Conservation (phyloP, 345 rosid species). For the Pelargonium nanum region DNA sequence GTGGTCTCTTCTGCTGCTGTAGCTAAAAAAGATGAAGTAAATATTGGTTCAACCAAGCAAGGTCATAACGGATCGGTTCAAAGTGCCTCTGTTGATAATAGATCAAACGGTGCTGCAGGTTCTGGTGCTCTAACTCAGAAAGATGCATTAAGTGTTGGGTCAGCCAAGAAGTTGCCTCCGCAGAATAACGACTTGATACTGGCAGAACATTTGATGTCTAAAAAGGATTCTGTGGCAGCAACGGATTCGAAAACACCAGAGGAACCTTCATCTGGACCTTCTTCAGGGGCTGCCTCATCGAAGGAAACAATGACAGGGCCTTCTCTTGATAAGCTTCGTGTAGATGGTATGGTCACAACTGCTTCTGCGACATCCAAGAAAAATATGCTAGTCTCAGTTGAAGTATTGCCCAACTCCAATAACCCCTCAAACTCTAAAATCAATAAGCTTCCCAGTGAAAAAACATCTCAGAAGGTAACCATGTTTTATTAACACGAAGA, state of each 20-base stretch:
- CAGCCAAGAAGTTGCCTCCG: not conserved
- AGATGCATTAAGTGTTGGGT: not conserved
- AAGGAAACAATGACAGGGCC: not conserved
- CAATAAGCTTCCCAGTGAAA: not conserved
- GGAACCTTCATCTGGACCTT: not conserved
- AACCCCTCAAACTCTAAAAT: too few species aligned
- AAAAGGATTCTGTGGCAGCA: not conserved
- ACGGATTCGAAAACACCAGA: not conserved
- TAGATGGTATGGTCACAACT: not conserved
- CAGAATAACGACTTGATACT: too few species aligned
- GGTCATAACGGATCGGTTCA: not conserved
- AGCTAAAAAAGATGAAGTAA: slow-evolving; percentile 18
- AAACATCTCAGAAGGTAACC: not conserved
- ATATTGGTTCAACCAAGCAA: slow-evolving; percentile 13
- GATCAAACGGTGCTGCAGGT: not conserved
- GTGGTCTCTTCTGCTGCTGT: slow-evolving; percentile 16
- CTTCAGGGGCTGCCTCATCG: not conserved
- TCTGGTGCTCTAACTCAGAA: not conserved
- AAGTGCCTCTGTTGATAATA: not conserved
- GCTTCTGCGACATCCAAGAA: slow-evolving; percentile 8
- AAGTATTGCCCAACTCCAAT: not conserved
- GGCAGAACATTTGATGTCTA: too few species aligned
- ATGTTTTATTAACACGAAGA: not conserved
- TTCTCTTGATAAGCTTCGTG: too few species aligned
- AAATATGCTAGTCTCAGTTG: slow-evolving; percentile 7